A percentile compares a stretch with the other conserved stretches of the same genome.
phyloP scores from a whole-genome alignment of 768 basidiomycete genomes.

The Galerina sulciceps region DNA sequence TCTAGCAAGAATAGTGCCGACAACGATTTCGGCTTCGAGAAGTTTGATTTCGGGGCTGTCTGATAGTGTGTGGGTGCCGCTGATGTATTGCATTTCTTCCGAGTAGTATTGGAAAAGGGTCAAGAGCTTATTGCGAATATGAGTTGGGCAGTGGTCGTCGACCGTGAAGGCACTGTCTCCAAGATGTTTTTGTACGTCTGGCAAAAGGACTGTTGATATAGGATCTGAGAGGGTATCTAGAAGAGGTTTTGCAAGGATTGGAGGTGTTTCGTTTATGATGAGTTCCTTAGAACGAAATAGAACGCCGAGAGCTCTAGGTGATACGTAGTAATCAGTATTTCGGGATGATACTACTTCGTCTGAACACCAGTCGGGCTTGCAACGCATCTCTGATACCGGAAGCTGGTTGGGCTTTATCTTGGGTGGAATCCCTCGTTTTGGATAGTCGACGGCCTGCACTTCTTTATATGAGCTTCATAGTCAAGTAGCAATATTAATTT shows the following conservation, averaged over 20 bases:
- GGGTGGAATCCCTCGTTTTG: slow-evolving; percentile 75
- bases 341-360: slow-evolving; percentile 60
- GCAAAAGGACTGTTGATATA: slow-evolving; percentile 38
- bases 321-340: slow-evolving; percentile 73
- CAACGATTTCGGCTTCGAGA: slow-evolving; percentile 73
- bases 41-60: slow-evolving; percentile 57
- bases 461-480: slow-evolving; percentile 15
- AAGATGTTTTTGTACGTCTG: slow-evolving; percentile 33
- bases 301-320: slow-evolving; percentile 69
- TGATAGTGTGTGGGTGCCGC: slow-evolving; percentile 68
- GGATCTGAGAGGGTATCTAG: slow-evolving; percentile 31
- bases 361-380: slow-evolving; percentile 82
- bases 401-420: slow-evolving; percentile 47
- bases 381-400: slow-evolving; percentile 62
- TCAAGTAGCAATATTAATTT: background rate
- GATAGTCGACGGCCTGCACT: slow-evolving; percentile 73
- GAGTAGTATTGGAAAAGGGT: slow-evolving; percentile 55
- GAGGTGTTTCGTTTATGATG: slow-evolving; percentile 4
- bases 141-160: slow-evolving; percentile 4
- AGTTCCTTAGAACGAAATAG: slow-evolving; percentile 69
- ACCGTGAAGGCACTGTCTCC: slow-evolving; percentile 27
- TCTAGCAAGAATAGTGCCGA: slow-evolving; percentile 75
- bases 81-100: slow-evolving; percentile 73
- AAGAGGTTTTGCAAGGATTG: slow-evolving; percentile 20
- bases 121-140: slow-evolving; percentile 29